Conservation (phyloP, 495 filamentous ascomycete genomes). For the Aspergillus carlsbadensis region DNA sequence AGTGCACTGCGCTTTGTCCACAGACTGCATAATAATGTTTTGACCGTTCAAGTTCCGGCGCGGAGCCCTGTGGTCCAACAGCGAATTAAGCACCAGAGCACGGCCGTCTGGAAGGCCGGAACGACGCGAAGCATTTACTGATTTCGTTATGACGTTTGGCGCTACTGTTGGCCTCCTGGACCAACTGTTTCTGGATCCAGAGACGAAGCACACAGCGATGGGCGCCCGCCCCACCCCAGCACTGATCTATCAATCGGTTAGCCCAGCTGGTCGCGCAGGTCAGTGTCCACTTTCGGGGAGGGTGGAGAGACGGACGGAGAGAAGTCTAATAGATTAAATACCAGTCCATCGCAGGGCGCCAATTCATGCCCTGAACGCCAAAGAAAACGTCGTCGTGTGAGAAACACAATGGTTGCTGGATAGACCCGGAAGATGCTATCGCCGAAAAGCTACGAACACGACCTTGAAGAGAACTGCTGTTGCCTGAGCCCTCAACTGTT, state of each 20-base stretch:
- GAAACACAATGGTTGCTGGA: not conserved
- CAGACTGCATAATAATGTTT: conserved; percentile 5
- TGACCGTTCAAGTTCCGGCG: conserved; percentile 1
- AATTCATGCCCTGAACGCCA: not conserved
- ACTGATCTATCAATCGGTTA: conserved; percentile 20
- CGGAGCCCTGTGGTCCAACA: conserved; percentile 7
- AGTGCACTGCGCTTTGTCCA: not conserved
- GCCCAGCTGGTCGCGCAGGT: not conserved
- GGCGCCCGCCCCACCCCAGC: conserved; percentile 15
- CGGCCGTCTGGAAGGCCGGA: not conserved
- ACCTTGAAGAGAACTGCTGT: not conserved
- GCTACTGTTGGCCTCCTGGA: not conserved
- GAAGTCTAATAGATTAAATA: conserved; percentile 21
- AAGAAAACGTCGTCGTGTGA: not conserved
- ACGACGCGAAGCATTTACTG: conserved; percentile 19
- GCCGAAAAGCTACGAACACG: not conserved
- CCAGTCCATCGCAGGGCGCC: conserved; percentile 2
- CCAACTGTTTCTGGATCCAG: conserved; percentile 8
- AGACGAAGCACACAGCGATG: conserved; percentile 11
- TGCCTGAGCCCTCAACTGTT: not conserved
- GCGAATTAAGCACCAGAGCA: conserved; percentile 10
- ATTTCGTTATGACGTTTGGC: conserved; percentile 15
- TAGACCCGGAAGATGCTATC: not conserved
- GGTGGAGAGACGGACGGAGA: conserved; percentile 5
- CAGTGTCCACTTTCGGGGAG: conserved; percentile 15